Evolutionary conservation across 805 yeast genomes (phyloP).

Genomic region (Wickerhamiella galacta): DNA sequence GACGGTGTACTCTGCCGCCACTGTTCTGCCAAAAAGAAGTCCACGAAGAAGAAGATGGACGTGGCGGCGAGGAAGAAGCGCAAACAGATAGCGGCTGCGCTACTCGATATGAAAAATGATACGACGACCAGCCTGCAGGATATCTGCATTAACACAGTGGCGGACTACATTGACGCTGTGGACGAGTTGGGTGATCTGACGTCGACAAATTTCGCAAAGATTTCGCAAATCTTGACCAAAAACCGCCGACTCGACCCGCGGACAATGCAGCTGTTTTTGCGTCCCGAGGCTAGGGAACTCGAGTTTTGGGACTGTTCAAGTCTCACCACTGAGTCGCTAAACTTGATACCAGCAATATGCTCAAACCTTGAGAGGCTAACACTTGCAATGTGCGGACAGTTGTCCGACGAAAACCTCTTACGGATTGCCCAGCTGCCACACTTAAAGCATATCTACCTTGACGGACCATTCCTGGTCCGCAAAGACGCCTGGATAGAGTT

Average conservation of each 20-base stretch:
- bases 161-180: conserved; percentile 51
- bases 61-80: conserved; percentile 55
- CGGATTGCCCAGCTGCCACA: conserved; percentile 43
- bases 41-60: conserved; percentile 26
- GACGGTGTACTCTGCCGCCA: conserved; percentile 41
- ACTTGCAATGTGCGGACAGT: conserved; percentile 83
- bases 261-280: conserved; percentile 59
- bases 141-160: conserved; percentile 51
- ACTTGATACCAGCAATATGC: conserved; percentile 58
- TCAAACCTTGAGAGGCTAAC: conserved; percentile 53
- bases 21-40: conserved; percentile 34
- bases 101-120: conserved; percentile 52
- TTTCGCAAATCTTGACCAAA: conserved; percentile 60
- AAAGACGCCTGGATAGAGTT: conserved; percentile 63
- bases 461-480: conserved; percentile 80
- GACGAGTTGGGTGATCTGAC: conserved; percentile 85
- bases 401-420: conserved; percentile 57
- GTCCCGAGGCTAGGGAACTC: conserved; percentile 36
- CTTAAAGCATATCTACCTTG: conserved; percentile 42
- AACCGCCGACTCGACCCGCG: conserved; percentile 63
- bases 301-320: conserved; percentile 91
- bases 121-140: conserved; percentile 62
- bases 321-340: conserved; percentile 45
- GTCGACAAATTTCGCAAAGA: conserved; percentile 45
- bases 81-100: conserved; percentile 67